Percentiles rank a stretch among this genome's conserved stretches.
These are phyloP conservation scores for Camellia oleifera DNA, from an alignment of 179 eudicot species.

Conservation along the genomic window DNA sequence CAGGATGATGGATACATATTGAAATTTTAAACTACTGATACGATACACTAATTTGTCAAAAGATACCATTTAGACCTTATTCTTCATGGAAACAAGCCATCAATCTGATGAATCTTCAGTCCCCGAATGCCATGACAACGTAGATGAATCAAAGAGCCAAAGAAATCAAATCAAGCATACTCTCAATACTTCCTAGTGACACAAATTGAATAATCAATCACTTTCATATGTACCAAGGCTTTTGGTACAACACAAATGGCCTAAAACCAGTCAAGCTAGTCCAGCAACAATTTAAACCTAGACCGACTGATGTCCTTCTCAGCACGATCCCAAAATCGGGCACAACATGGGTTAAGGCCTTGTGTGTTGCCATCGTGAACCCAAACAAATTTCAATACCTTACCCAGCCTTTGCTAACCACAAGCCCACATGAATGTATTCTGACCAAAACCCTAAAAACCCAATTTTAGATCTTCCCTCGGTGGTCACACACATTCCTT, in stretches of 20 bases:
- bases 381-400: conserved; percentile 1
- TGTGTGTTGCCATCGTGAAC: conserved; percentile 28
- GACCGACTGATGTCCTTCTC: conserved; percentile 29
- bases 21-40: too few relatives aligned
- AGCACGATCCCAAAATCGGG: conserved; percentile 49
- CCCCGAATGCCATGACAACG: too few relatives aligned
- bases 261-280: conserved; percentile 23
- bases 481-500: background rate
- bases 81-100: too few relatives aligned
- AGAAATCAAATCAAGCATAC: too few relatives aligned
- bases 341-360: conserved; percentile 62
- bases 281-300: conserved; percentile 35
- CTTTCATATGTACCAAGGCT: conserved; percentile 25
- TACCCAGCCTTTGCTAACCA: background rate
- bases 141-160: too few relatives aligned
- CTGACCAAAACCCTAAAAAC: background rate
- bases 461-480: background rate
- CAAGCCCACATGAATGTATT: background rate
- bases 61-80: too few relatives aligned
- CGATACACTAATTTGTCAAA: too few relatives aligned
- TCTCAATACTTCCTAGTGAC: conserved; percentile 24
- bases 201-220: conserved; percentile 26
- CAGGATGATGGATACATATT: too few relatives aligned
- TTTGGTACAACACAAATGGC: conserved; percentile 34
- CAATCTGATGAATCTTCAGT: too few relatives aligned